These are phyloP conservation scores for Vanrija sp. DNA, from an alignment of 1,284 basidiomycete genomes.

Conservation along the genomic window DNA sequence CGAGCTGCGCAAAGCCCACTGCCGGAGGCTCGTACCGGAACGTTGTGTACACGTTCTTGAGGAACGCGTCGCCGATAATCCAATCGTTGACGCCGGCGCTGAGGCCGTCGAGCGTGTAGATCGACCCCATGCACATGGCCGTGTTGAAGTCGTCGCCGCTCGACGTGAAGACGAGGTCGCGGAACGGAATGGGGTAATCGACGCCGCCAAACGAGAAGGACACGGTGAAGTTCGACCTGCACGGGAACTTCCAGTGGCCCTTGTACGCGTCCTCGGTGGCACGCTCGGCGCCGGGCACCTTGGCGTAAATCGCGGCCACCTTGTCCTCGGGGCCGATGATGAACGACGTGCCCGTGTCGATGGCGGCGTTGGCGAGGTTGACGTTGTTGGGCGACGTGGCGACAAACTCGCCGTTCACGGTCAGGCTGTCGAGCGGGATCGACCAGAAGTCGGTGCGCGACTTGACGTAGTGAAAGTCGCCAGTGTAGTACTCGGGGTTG, in stretches of 20 bases:
- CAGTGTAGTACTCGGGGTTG: slow-evolving; percentile 58
- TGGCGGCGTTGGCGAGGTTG: slow-evolving; percentile 31
- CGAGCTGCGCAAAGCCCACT: slow-evolving; percentile 69
- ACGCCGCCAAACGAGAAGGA: slow-evolving; percentile 67
- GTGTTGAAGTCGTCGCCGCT: background rate
- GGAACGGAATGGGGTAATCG: slow-evolving; percentile 54
- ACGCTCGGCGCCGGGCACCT: slow-evolving; percentile 64
- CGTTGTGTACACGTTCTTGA: slow-evolving; percentile 87
- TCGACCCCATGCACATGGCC: background rate
- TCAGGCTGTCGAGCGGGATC: slow-evolving; percentile 41
- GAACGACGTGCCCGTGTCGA: slow-evolving; percentile 78
- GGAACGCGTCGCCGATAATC: slow-evolving; percentile 47
- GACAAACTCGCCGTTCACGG: slow-evolving; percentile 48
- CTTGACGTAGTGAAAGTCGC: slow-evolving; percentile 70
- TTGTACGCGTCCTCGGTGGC: slow-evolving; percentile 62
- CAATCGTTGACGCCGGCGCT: slow-evolving; percentile 26
- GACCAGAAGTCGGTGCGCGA: slow-evolving; percentile 53
- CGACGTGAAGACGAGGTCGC: background rate
- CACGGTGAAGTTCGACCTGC: slow-evolving; percentile 62
- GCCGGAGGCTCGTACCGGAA: slow-evolving; percentile 70
- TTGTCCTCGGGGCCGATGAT: slow-evolving; percentile 70
- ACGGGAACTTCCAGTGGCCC: slow-evolving; percentile 70
- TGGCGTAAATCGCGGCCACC: slow-evolving; percentile 65
- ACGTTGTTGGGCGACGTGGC: slow-evolving; percentile 17
- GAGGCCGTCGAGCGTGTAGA: too few species aligned